Conservation (phyloP, 768 basidiomycete genomes). For the Tulasnella sp. region DNA sequence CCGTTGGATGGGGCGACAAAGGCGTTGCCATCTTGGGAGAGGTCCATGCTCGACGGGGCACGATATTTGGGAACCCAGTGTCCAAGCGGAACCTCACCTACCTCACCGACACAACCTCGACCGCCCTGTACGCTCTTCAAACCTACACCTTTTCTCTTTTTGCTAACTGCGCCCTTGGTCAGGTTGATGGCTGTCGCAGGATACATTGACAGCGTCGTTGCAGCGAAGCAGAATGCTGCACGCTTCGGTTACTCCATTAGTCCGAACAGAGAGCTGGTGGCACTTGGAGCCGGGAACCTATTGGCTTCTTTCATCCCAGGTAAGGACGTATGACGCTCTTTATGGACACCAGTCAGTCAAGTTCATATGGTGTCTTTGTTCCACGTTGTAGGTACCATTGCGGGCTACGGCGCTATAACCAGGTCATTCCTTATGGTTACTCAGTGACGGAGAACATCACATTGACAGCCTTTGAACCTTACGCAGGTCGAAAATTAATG, state of each 20-base stretch:
- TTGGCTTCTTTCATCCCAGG: neutral
- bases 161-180: neutral
- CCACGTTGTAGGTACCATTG: slow-evolving; percentile 79
- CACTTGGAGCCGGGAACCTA: slow-evolving; percentile 41
- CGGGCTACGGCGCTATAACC: slow-evolving; percentile 89
- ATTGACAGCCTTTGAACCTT: neutral
- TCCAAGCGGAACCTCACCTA: slow-evolving; percentile 45
- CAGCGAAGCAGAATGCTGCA: slow-evolving; percentile 83
- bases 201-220: slow-evolving; percentile 89
- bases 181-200: slow-evolving; percentile 76
- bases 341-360: slow-evolving; percentile 17
- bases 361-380: slow-evolving; percentile 48
- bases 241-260: slow-evolving; percentile 81
- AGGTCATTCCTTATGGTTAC: slow-evolving; percentile 35
- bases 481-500: slow-evolving; percentile 72
- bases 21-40: slow-evolving; percentile 79
- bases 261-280: slow-evolving; percentile 92
- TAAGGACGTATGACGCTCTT: neutral
- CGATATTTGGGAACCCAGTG: slow-evolving; percentile 67
- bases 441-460: neutral
- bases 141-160: neutral
- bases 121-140: slow-evolving; percentile 50
- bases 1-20: slow-evolving; percentile 59
- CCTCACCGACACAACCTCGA: slow-evolving; percentile 70
- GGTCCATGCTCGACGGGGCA: slow-evolving; percentile 46